Conservation (phyloP, 2,329 filamentous ascomycete species). For the Didymella exigua region DNA sequence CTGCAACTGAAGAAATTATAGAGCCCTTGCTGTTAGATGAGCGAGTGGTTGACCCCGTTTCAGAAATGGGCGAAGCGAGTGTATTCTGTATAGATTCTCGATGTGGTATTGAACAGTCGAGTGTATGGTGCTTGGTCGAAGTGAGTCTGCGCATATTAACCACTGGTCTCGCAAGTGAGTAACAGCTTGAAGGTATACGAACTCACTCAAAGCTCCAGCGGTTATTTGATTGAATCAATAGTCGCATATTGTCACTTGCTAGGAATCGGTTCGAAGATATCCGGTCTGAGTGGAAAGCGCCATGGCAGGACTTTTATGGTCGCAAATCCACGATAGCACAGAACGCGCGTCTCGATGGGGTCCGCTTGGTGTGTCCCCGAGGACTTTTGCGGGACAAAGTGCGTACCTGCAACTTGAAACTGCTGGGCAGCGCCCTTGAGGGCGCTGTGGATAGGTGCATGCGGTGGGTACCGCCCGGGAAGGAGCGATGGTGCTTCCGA, state of each 20-base stretch:
- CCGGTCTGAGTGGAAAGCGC: not conserved
- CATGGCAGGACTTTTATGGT: conserved; percentile 7
- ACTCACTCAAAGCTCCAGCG: conserved; percentile 16
- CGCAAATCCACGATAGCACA: not conserved
- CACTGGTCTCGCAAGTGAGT: not conserved
- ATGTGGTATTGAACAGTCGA: not conserved
- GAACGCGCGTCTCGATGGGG: conserved; percentile 4
- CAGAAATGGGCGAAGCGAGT: not conserved
- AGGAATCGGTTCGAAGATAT: not conserved
- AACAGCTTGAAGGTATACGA: not conserved
- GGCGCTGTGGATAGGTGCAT: not conserved
- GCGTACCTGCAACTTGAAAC: conserved; percentile 1
- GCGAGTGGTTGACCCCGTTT: not conserved
- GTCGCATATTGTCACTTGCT: conserved; percentile 13
- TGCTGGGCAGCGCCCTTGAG: not conserved
- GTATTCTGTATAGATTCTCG: not conserved
- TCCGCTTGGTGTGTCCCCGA: not conserved
- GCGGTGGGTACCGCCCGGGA: not conserved
- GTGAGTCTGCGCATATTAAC: conserved; percentile 2
- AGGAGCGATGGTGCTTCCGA: not conserved
- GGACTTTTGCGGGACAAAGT: not conserved
- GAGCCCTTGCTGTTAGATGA: not conserved
- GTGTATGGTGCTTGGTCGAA: conserved; percentile 1
- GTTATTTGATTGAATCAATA: conserved; percentile 9
- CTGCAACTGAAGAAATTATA: not conserved